Evolutionary conservation across 2,329 filamentous ascomycete genomes (phyloP), one percentile per base, ranked within the genome.

Genomic region (Sporothrix sp.): DNA sequence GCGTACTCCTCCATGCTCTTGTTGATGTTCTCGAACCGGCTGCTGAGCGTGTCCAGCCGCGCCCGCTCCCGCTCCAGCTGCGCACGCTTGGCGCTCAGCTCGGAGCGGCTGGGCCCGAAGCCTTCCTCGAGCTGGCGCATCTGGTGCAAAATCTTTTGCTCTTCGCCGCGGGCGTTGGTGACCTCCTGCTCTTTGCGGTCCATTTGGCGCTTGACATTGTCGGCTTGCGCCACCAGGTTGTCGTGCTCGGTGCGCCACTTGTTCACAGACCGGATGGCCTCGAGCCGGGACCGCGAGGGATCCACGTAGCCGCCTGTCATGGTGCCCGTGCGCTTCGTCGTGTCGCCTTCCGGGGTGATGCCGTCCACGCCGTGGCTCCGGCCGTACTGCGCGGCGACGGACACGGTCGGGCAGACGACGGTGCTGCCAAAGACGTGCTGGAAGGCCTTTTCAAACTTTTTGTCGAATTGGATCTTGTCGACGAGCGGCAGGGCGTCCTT

Each of bases 281-380:
- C 84, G n/a, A 97, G 74, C 20, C 91, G 84, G 1, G 91, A 97
- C 58, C 83, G 84, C 30, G 85, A 79, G 10, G 85, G 80, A 62
- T 98, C 93, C 56, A 95, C 85, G 63, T 85, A 98, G 60, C 93
- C 93, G 72, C 93, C 93, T 44, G 89, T 96, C 71, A 98, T 81
- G 13, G 90, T 91, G 67, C 93, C 93, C 59, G 91, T 85, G 70
- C 94, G 95, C 68, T 96, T 94, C 1, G 89, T 90, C 28, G 87
- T 87, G 66, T 97, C 91, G 65, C 93, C 93, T 52, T 97, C 90
- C 3, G 87, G 85, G 0, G 93, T 98, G 58, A 98, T 95, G 30
- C 88, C 90, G 60, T 89, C 89, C 21, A 97, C 82, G 16, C 86
- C 86, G 61, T 97, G 91, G 60, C 86, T 95, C 61, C 91, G 81